Base-by-base conservation (phyloP, 805 yeast genomes). In the Metschnikowia hibisci region DNA sequence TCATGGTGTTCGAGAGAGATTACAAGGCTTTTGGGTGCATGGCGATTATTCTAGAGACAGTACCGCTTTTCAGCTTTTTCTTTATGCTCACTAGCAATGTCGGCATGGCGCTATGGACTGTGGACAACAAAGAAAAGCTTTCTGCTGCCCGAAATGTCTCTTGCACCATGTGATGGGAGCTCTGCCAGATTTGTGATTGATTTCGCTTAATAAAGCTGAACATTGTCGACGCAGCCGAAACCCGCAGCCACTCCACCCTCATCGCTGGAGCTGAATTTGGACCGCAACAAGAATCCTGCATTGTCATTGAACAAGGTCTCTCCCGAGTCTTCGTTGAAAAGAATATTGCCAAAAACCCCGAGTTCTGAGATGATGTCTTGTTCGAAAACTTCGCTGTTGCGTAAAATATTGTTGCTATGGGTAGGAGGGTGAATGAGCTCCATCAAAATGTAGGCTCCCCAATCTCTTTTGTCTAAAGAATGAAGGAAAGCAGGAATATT, bases 181-280 rank as follows among this genome's bases (percentile, higher is more conserved):
- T 16, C 25, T 5, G 30, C 13, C 12, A 12, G 16, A 6, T 14
- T 30, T 30, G 7, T 9, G 14, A n/a, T 15, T n/a, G 16, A 30
- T 14, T 10, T 11, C 20, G 11, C 20, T 34, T 41, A 66, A 46
- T 74, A 71, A 32, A 87, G 66, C 47, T 81, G 78, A 29, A 89
- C 73, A 57, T 89, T 85, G 63, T 93, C 99, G 32, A 93, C 87
- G 63, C 97, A 89, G 6, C 98, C 99, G 65, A 87, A 91, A 1
- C 99, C 99, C 12, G 99, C 99, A 16, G 98, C 98, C 27, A 93
- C 97, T 31, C 99, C 99, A 30, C 99, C 99, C 69, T 93, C 99
- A 63, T 93, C 82, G 42, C 95, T 84, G 3, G 84, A 69, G 51
- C 87, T 84, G 44, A 89, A 80, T 63, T 93, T 93, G 8, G 56